These are phyloP conservation scores for Cystobasidium tubakii DNA, from an alignment of 768 basidiomycete species.

Conservation along the genomic window DNA sequence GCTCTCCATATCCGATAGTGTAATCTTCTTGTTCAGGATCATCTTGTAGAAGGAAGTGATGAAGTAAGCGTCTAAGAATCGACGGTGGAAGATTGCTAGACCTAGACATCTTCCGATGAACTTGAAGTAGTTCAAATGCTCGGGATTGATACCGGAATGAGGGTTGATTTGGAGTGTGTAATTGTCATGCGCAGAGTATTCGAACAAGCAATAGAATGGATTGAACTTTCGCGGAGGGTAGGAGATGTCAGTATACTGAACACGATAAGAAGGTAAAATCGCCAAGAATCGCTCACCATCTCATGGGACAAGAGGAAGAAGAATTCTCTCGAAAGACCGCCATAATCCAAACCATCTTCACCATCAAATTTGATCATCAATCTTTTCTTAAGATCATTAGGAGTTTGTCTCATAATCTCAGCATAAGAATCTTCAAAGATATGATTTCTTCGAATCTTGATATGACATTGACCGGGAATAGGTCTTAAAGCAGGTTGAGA, in stretches of 20 bases:
- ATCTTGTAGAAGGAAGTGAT: conserved; percentile 99
- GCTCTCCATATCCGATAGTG: conserved; percentile 84
- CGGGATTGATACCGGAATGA: conserved; percentile 86
- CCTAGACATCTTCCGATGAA: conserved; percentile 95
- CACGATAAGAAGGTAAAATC: neutral
- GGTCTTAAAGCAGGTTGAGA: conserved; percentile 97
- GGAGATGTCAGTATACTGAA: neutral
- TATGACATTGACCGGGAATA: conserved; percentile 97
- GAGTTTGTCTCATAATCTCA: conserved; percentile 98
- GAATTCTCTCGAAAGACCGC: conserved; percentile 96
- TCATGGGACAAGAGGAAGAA: conserved; percentile 99
- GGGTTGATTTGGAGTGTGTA: conserved; percentile 99
- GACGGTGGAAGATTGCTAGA: conserved; percentile 95
- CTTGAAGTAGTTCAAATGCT: conserved; percentile 99
- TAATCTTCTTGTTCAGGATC: conserved; percentile 97
- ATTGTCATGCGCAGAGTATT: conserved; percentile 99
- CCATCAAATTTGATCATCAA: conserved; percentile 98
- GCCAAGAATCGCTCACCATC: conserved; percentile 66
- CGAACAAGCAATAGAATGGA: conserved; percentile 98
- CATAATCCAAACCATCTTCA: conserved; percentile 97
- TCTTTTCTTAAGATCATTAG: conserved; percentile 95
- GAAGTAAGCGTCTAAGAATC: conserved; percentile 98
- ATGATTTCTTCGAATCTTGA: conserved; percentile 94
- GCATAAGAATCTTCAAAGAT: conserved; percentile 99
- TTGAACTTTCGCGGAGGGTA: conserved; percentile 48